Conservation (phyloP, 75 land plant species). For the Selaginella moellendorffii region DNA sequence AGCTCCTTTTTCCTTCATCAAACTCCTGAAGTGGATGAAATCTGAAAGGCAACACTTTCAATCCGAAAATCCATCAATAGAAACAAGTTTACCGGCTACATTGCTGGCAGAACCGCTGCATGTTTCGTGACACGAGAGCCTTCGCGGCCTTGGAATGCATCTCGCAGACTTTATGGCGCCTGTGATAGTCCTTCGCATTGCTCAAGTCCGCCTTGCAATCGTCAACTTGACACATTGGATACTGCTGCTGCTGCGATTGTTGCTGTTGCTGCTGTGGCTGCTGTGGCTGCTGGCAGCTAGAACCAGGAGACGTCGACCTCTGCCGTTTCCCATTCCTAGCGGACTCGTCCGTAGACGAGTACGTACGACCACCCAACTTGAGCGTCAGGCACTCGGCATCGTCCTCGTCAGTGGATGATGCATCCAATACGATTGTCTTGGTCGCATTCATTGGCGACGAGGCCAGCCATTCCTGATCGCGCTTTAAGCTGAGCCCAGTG, state of each 20-base stretch:
- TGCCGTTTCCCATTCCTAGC: constrained; percentile 27
- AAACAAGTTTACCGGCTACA: constrained; percentile 49
- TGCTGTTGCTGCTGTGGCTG: no score
- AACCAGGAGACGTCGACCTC: constrained; percentile 37
- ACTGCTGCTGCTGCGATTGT: no score
- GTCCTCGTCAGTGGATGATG: constrained; percentile 3
- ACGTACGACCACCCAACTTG: constrained; percentile 13
- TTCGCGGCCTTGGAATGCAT: constrained; percentile 58
- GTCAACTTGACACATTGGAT: constrained; percentile 70
- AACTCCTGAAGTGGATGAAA: constrained; percentile 57
- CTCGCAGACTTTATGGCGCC: constrained; percentile 81
- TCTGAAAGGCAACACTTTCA: constrained; percentile 20
- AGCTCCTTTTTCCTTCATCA: constrained; percentile 62
- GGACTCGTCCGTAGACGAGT: constrained; percentile 10
- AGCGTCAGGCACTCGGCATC: constrained; percentile 18
- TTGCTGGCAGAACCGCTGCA: constrained; percentile 94
- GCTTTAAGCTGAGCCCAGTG: not conserved
- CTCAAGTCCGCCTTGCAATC: constrained; percentile 50
- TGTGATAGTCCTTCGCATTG: constrained; percentile 64
- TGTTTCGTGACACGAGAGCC: constrained; percentile 42
- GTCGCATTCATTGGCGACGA: not conserved
- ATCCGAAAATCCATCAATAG: not conserved
- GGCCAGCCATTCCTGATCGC: not conserved
- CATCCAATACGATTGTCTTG: not conserved
- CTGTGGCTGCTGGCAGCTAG: constrained; percentile 1